These are phyloP conservation scores for Buxus sempervirens DNA, from an alignment of 164 flowering plant genomes.

Conservation along the genomic window DNA sequence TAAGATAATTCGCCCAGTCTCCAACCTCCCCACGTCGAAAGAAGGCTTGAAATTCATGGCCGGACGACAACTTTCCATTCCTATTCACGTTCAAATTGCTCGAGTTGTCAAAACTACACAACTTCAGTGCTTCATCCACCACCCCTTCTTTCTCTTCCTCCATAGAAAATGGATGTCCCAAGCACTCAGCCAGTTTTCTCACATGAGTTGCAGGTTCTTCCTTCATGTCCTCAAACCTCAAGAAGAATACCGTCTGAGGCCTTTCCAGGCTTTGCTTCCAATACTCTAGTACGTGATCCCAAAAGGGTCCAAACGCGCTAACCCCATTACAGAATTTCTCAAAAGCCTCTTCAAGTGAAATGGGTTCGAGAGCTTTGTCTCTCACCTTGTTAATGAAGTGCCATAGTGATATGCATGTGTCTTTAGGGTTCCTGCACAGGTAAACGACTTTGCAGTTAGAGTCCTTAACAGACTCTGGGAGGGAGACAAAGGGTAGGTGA, in stretches of 20 bases:
- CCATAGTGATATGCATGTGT: not conserved
- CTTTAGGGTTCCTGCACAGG: constrained; percentile 3
- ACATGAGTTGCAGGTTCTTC: not conserved
- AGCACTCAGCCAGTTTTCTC: not conserved
- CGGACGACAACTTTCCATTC: not conserved
- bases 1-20: constrained; percentile 1
- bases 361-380: not conserved
- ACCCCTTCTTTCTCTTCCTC: not conserved
- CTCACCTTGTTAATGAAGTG: not conserved
- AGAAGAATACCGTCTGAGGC: not conserved
- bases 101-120: not conserved
- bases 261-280: not conserved
- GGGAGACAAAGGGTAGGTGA: not conserved
- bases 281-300: not conserved
- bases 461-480: not conserved
- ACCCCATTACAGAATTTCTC: not conserved
- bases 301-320: not conserved
- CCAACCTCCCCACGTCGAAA: not conserved
- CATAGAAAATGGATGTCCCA: not conserved
- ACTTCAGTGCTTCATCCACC: not conserved
- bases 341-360: constrained; percentile 1
- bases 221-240: not conserved
- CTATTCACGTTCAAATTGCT: not conserved
- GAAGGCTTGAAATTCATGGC: not conserved
- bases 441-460: not conserved